phyloP scores from a whole-genome alignment of 2,329 filamentous ascomycete genomes.

The Aspergillus chevalieri region DNA sequence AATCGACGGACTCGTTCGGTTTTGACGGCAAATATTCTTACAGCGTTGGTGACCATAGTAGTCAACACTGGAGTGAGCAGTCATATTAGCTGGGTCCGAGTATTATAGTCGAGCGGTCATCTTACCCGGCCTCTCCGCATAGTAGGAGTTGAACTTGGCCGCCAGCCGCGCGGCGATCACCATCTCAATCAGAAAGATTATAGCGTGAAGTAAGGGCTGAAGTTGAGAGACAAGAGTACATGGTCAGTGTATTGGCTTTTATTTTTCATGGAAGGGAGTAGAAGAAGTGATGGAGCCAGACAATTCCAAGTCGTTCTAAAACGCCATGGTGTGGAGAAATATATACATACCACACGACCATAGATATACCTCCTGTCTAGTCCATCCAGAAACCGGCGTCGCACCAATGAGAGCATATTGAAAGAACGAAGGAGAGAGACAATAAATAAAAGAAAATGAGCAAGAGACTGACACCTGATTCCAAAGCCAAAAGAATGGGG shows the following conservation, averaged over 20 bases:
- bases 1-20: constrained; percentile 4
- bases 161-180: constrained; percentile 73
- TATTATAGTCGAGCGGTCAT: constrained; percentile 6
- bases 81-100: constrained; percentile 12
- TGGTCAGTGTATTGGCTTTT: neutral
- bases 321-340: neutral
- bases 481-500: constrained; percentile 5
- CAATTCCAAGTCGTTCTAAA: neutral
- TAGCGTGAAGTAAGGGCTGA: constrained; percentile 78
- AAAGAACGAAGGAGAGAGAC: constrained; percentile 14
- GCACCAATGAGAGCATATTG: constrained; percentile 37
- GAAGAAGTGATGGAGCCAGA: too few relatives aligned
- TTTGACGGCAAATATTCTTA: constrained; percentile 37
- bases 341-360: constrained; percentile 36
- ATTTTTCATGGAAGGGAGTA: too few relatives aligned
- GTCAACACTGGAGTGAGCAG: constrained; percentile 63
- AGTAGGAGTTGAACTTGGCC: constrained; percentile 88
- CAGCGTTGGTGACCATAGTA: constrained; percentile 98
- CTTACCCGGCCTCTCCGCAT: constrained; percentile 78
- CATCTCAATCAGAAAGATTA: constrained; percentile 86
- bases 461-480: too few relatives aligned
- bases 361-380: constrained; percentile 45
- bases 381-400: constrained; percentile 38
- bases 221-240: constrained; percentile 7
- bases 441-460: constrained; percentile 3